Base-by-base conservation (phyloP, 805 yeast species). In the Cyberlindnera subsufficiens region DNA sequence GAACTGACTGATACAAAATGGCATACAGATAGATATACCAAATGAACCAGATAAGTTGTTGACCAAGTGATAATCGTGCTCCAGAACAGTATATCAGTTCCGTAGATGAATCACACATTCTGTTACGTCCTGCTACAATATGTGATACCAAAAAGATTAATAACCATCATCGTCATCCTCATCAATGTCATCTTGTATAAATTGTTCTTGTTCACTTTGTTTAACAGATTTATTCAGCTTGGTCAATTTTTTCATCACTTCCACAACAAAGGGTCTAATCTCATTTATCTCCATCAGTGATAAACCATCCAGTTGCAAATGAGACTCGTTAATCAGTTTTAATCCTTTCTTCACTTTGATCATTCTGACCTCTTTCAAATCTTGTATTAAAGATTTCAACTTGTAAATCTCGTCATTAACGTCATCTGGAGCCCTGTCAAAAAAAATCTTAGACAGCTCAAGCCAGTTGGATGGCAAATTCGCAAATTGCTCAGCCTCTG, bases 381-480 rank as follows among this genome's bases (percentile, higher is more conserved):
- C 97, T 54, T 89, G 95, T 3, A 91, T 66, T 14, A 80, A 60
- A 3, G 86, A 75, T 38, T 93, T 67, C 20, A 91, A 63, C 44
- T 75, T 81, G 54, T 85, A 86, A 0, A 85, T 73, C 1, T 88
- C 82, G 47, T 84, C 91, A 13, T 69, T 66, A 42, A 89, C 67
- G 60, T 93, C 98, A 52, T 90, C 96, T 0, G 82, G 53, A 2
- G 96, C 96, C 35, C 69, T 70, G 4, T 60, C 60, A 37, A 91
- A 69, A 38, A 91, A 65, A 11, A 83, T 71, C 51, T 83, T 86
- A 4, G 91, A 76, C 1, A 84, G 58, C 39, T 91, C 96, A 18
- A 89, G 67, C 99, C 99, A 93, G 58, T 82, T 78, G 80, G 83
- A 82, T 0, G 98, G 98, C 39, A 91, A 63, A 7, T 69, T 64